These are phyloP conservation scores for Pleurotus eryngii DNA, from an alignment of 768 basidiomycete species.

Conservation along the genomic window DNA sequence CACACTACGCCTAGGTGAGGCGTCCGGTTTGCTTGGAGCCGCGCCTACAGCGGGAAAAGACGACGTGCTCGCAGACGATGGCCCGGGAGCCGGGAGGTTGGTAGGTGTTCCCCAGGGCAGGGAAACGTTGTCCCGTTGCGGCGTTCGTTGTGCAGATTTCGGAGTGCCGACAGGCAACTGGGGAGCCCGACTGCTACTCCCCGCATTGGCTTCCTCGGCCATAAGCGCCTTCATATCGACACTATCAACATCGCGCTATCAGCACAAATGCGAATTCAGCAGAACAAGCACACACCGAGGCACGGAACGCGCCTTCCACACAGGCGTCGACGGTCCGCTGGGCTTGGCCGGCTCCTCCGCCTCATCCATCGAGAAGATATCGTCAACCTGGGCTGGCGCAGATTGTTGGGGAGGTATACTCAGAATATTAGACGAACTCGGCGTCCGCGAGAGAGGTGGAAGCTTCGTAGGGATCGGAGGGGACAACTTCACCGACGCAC, in stretches of 20 bases:
- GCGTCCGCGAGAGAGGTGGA: slow-evolving; percentile 7
- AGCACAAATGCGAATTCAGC: slow-evolving; percentile 4
- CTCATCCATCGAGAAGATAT: slow-evolving; percentile 86
- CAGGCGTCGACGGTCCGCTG: slow-evolving; percentile 21
- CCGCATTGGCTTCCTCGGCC: slow-evolving; percentile 54
- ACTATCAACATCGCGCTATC: slow-evolving; percentile 33
- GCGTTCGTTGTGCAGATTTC: slow-evolving; percentile 11
- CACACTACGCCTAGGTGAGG: background rate
- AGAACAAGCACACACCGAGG: slow-evolving; percentile 43
- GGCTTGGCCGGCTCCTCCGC: slow-evolving; percentile 35
- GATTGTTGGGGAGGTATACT: slow-evolving; percentile 12
- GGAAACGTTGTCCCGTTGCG: slow-evolving; percentile 10
- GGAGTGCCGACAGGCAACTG: background rate
- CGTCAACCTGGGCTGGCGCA: slow-evolving; percentile 47
- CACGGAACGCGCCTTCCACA: slow-evolving; percentile 47
- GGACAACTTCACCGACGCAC: slow-evolving; percentile 12
- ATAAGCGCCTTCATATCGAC: slow-evolving; percentile 85
- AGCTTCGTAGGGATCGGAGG: slow-evolving; percentile 15
- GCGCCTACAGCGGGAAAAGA: background rate
- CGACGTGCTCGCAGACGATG: background rate
- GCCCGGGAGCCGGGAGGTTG: background rate
- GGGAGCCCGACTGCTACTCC: background rate
- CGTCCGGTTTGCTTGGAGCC: slow-evolving; percentile 12
- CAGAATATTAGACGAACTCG: slow-evolving; percentile 20
- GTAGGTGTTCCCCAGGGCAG: background rate